Evolutionary conservation across 2,329 filamentous ascomycete genomes (phyloP).

Genomic region (Botrytis fragariae): DNA sequence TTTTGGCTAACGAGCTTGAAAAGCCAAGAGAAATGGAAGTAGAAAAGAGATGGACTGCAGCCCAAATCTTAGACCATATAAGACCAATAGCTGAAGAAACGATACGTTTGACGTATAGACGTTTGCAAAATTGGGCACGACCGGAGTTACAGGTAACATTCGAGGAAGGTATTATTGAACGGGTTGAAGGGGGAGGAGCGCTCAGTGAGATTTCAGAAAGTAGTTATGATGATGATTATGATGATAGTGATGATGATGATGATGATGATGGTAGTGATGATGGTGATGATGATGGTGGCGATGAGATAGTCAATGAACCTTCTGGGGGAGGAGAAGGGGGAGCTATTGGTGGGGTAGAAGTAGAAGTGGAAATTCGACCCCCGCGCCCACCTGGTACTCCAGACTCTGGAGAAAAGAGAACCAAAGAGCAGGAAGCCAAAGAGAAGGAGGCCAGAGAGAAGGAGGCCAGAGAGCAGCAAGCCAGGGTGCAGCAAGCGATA

Average conservation of each 20-base stretch:
- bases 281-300: too few species aligned
- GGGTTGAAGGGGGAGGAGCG: not conserved
- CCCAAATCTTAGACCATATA: not conserved
- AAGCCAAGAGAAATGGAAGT: slow-evolving; percentile 1
- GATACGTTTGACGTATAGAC: not conserved
- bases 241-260: not conserved
- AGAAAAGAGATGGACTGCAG: not conserved
- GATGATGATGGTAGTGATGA: not conserved
- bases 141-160: not conserved
- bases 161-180: not conserved
- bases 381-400: too few species aligned
- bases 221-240: not conserved
- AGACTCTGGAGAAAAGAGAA: not conserved
- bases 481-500: not conserved
- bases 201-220: not conserved
- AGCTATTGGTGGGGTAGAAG: not conserved
- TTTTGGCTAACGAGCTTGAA: not conserved
- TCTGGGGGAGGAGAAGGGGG: too few species aligned
- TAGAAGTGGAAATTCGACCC: not conserved
- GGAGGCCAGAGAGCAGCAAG: too few species aligned
- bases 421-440: not conserved
- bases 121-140: not conserved
- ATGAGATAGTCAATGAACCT: not conserved
- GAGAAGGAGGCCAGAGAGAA: not conserved
- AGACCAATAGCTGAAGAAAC: not conserved